Evolutionary conservation across 176 grass and related monocot genomes (phyloP).

Genomic region (Otatea glauca): DNA sequence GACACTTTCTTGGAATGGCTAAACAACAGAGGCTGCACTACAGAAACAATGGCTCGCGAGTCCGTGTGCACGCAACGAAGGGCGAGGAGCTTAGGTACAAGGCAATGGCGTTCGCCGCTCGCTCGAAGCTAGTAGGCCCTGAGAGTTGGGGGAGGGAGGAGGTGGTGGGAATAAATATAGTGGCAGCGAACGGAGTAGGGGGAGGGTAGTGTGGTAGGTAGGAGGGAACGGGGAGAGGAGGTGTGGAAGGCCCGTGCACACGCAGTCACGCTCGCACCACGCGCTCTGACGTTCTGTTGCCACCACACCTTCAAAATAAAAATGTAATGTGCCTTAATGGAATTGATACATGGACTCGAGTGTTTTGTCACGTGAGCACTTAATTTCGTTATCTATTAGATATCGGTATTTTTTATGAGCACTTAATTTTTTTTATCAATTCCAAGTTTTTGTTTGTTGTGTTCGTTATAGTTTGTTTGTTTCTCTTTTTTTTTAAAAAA

Average conservation of each 20-base stretch:
- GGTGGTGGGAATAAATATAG: conserved; percentile 34
- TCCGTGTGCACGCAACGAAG: background rate
- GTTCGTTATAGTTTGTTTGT: too few relatives aligned
- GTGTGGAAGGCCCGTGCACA: conserved; percentile 32
- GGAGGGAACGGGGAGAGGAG: background rate
- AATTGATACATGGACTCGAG: too few relatives aligned
- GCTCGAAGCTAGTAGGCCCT: background rate
- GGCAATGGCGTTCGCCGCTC: conserved; percentile 10
- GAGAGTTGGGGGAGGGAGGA: background rate
- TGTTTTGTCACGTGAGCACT: too few relatives aligned
- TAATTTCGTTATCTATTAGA: too few relatives aligned
- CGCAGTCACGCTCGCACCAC: conserved; percentile 4
- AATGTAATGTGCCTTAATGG: background rate
- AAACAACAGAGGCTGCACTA: background rate
- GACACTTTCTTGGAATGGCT: background rate
- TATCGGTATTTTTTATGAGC: too few relatives aligned
- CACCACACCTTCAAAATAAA: background rate
- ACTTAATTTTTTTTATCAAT: too few relatives aligned
- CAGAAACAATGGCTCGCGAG: background rate
- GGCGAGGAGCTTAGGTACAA: background rate
- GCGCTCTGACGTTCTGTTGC: background rate
- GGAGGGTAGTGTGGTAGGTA: conserved; percentile 24
- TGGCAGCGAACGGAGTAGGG: background rate
- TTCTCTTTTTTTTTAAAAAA: too few relatives aligned
- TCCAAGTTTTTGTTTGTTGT: too few relatives aligned